These are phyloP conservation scores for Colletotrichum horii DNA, from an alignment of 2,329 filamentous ascomycete genomes.

Conservation along the genomic window DNA sequence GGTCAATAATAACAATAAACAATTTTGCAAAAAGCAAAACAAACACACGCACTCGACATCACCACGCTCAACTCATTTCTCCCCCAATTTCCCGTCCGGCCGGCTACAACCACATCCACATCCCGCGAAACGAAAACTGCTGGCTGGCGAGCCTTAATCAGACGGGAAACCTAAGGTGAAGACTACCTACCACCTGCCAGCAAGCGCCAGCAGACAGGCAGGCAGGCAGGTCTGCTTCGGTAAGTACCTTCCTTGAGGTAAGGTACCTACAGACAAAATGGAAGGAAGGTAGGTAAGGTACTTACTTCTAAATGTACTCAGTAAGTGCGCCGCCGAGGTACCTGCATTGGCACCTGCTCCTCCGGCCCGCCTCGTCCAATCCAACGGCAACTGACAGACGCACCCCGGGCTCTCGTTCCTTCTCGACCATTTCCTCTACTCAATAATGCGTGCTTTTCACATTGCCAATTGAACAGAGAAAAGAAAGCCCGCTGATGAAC, in stretches of 20 bases:
- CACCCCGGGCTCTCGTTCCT: background rate
- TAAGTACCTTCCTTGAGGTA: background rate
- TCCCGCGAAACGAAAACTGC: background rate
- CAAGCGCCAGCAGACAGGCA: background rate
- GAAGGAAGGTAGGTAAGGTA: background rate
- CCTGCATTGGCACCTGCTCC: slow-evolving; percentile 16
- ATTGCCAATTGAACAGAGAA: background rate
- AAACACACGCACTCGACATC: background rate
- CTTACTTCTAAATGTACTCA: background rate
- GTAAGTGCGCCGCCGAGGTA: background rate
- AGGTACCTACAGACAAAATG: background rate
- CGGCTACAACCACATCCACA: background rate
- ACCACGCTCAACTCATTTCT: background rate
- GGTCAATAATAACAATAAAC: background rate
- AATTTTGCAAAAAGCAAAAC: background rate
- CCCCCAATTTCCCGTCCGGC: background rate
- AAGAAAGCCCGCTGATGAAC: background rate
- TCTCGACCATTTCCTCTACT: background rate
- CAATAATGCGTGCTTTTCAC: background rate
- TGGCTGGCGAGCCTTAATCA: background rate
- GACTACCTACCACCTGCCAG: background rate
- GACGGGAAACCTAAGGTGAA: background rate
- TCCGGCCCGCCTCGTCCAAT: slow-evolving; percentile 6
- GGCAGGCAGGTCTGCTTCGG: background rate
- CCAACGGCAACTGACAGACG: slow-evolving; percentile 11